Conservation (phyloP, 345 rosid genomes). For the Populus nigra region DNA sequence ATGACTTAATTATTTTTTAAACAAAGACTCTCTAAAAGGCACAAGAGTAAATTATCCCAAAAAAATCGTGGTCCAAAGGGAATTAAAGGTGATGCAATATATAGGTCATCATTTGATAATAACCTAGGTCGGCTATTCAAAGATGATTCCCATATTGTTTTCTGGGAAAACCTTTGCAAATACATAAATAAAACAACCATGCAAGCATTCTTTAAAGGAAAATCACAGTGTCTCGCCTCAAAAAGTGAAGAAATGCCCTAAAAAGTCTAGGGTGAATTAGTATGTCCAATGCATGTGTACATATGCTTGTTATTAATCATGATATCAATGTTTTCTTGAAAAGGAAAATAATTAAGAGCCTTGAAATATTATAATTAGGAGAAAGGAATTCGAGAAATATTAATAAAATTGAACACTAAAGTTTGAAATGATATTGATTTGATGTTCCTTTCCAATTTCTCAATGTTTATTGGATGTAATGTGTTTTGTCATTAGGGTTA, state of each 20-base stretch:
- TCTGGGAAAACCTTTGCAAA: not conserved
- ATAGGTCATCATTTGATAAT: too few species aligned
- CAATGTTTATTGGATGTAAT: not conserved
- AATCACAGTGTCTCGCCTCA: not conserved
- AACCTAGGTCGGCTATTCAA: too few species aligned
- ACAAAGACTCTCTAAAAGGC: not conserved
- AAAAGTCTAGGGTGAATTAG: not conserved
- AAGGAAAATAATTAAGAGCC: not conserved
- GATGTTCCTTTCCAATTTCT: constrained; percentile 9
- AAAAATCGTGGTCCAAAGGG: too few species aligned
- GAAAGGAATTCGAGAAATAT: not conserved
- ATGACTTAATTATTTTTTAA: too few species aligned
- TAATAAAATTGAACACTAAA: not conserved
- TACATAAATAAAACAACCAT: not conserved
- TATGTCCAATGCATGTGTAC: not conserved
- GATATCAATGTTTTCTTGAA: not conserved
- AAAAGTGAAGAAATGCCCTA: not conserved
- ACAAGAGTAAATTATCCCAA: not conserved
- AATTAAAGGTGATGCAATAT: too few species aligned
- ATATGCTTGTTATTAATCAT: not conserved
- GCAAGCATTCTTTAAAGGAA: not conserved
- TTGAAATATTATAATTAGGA: not conserved
- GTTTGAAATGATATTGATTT: constrained; percentile 4
- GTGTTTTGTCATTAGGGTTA: not conserved
- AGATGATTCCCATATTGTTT: not conserved